Percentiles rank a stretch among this genome's conserved stretches.
phyloP scores from a whole-genome alignment of 805 yeast species.

The Candida odintsovae region DNA sequence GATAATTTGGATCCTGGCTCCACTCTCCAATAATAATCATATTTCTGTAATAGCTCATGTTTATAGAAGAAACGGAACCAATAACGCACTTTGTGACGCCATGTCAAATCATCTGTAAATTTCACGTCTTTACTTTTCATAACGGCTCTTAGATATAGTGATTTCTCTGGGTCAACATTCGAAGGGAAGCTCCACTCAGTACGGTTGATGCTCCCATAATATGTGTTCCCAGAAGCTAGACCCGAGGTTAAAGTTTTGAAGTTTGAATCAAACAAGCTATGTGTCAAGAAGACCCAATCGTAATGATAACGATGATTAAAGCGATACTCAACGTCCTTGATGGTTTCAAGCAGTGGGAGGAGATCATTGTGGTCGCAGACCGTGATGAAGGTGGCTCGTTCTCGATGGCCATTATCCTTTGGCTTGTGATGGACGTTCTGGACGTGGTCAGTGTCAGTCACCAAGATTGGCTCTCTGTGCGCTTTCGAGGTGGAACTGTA shows the following conservation, averaged over 20 bases:
- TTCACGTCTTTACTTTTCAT: constrained; percentile 37
- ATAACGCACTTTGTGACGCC: constrained; percentile 55
- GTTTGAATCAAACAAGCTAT: constrained; percentile 47
- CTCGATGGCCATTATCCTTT: constrained; percentile 44
- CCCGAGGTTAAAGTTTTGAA: constrained; percentile 40
- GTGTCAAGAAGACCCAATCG: constrained; percentile 74
- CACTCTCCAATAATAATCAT: constrained; percentile 68
- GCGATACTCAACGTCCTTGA: constrained; percentile 54
- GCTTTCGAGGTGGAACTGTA: neutral
- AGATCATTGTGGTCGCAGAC: constrained; percentile 48
- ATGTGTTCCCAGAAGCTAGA: constrained; percentile 49
- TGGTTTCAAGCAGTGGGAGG: constrained; percentile 45
- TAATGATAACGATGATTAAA: constrained; percentile 57
- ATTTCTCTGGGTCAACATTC: constrained; percentile 46
- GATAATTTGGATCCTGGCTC: constrained; percentile 55
- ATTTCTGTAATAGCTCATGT: constrained; percentile 49
- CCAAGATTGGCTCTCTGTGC: neutral
- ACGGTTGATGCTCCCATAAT: constrained; percentile 50
- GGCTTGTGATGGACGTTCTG: constrained; percentile 1
- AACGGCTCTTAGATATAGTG: constrained; percentile 33
- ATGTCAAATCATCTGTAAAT: constrained; percentile 52
- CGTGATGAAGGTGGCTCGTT: neutral
- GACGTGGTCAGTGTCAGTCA: neutral
- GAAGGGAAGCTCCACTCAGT: constrained; percentile 65
- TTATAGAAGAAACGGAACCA: constrained; percentile 48